These are phyloP conservation scores for Lasiosphaeria miniovina DNA, from an alignment of 495 filamentous ascomycete species.

Conservation along the genomic window DNA sequence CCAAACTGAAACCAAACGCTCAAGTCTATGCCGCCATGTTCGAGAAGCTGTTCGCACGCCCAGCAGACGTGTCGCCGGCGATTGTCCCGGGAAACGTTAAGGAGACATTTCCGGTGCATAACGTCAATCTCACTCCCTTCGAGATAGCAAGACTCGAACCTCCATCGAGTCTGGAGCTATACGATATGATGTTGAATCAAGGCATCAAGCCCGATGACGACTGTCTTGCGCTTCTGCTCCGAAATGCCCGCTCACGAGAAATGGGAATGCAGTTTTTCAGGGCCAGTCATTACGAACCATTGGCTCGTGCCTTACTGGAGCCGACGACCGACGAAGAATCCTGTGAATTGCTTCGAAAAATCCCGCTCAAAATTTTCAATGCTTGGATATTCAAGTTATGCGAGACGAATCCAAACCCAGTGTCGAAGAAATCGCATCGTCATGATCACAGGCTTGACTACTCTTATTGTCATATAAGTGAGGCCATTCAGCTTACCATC, in stretches of 20 bases:
- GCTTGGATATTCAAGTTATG: conserved; percentile 43
- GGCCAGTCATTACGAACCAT: conserved; percentile 28
- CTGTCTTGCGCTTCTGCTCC: conserved; percentile 35
- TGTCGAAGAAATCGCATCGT: background rate
- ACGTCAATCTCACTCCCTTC: conserved; percentile 42
- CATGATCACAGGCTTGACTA: background rate
- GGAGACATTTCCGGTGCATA: conserved; percentile 35
- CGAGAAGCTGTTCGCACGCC: conserved; percentile 35
- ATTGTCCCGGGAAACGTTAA: conserved; percentile 39
- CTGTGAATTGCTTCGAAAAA: background rate
- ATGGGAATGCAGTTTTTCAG: conserved; percentile 34
- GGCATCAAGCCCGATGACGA: conserved; percentile 34
- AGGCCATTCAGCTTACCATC: conserved; percentile 22
- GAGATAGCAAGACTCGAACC: conserved; percentile 41
- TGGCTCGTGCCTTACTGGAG: background rate
- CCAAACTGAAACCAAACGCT: conserved; percentile 25
- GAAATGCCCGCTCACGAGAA: conserved; percentile 29
- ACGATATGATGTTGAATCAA: conserved; percentile 34
- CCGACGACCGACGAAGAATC: background rate
- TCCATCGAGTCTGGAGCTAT: conserved; percentile 36
- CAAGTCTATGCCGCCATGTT: conserved; percentile 47
- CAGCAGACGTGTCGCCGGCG: conserved; percentile 10
- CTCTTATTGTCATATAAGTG: background rate
- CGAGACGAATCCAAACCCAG: conserved; percentile 24
- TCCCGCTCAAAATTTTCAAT: conserved; percentile 29